Percentiles rank a stretch among this genome's conserved stretches.
phyloP scores from a whole-genome alignment of 176 grass and related monocot genomes.

The Lolium perenne region DNA sequence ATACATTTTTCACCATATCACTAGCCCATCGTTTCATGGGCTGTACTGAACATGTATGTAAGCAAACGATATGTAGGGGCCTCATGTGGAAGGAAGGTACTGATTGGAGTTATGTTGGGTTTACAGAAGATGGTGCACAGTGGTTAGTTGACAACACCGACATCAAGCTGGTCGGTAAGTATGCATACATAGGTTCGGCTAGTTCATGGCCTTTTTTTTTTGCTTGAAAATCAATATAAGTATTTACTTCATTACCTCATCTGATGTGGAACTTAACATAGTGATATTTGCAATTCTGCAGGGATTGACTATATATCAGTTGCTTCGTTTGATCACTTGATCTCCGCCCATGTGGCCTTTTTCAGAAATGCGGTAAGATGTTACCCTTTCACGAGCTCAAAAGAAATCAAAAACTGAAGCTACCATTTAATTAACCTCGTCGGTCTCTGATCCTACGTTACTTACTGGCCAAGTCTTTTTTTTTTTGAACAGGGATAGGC shows the following conservation, averaged over 20 bases:
- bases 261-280: slow-evolving; percentile 20
- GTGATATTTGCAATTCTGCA: slow-evolving; percentile 37
- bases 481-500: too few species aligned
- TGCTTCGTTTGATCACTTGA: slow-evolving; percentile 69
- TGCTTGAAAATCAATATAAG: too few species aligned
- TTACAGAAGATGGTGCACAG: slow-evolving; percentile 76
- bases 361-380: slow-evolving; percentile 75
- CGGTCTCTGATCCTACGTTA: background rate
- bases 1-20: background rate
- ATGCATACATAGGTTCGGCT: background rate
- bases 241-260: background rate
- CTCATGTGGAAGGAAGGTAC: slow-evolving; percentile 76
- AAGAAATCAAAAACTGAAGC: background rate
- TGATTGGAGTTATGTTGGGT: slow-evolving; percentile 77
- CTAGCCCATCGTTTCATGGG: background rate
- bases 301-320: slow-evolving; percentile 80
- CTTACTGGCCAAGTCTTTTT: background rate
- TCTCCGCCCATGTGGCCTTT: slow-evolving; percentile 82
- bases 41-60: slow-evolving; percentile 11
- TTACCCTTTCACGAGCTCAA: background rate
- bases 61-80: slow-evolving; percentile 50
- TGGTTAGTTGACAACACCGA: slow-evolving; percentile 97
- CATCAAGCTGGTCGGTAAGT: slow-evolving; percentile 86
- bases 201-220: too few species aligned
- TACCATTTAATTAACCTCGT: background rate